Evolutionary conservation across 2,329 filamentous ascomycete genomes (phyloP), one percentile per base, ranked within the genome.

Genomic region (Xylariomycetidae sp.): DNA sequence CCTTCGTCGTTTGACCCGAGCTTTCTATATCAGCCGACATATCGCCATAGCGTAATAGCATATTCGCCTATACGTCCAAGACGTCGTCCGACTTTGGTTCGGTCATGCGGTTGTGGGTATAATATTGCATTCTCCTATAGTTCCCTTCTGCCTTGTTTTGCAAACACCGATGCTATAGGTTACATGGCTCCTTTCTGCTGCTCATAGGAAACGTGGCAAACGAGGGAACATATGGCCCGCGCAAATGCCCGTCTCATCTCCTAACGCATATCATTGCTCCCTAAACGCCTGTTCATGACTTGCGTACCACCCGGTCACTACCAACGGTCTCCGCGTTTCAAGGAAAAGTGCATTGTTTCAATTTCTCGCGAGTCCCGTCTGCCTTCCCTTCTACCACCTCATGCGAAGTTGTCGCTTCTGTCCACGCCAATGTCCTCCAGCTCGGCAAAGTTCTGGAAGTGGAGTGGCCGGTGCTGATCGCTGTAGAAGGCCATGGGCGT

Each of bases 381-480:
- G 23, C 31, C n/a, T 32, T 29, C 4, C 22, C 14, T 31, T 6
- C 10, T 14, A 17, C 19, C 16, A 29, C 31, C 46, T 70, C 74
- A 96, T 50, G 87, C 90, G 67, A 98, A 94, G 59, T 89, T 90
- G 66, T 98, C 90, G 44, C 78, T 78, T 52, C 88, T 74, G 60
- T 98, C 92, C 29, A 95, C 89, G 78, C 89, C 94, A 25, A 94
- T 85, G 61, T 98, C 90, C 65, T 98, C 92, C 57, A 98, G 64
- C 68, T 98, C 90, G 1, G 89, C 87, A 64, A 98, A 98, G 61
- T 88, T 95, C 59, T 90, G 83, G 74, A 98, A 98, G 65, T 98
- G 92, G 35, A 95, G 68, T 12, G 90, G 89, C 17, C 92, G 78
- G 62, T 98, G 93, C 50, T 88, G 74, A 50, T 89, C 88, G 56